These are phyloP conservation scores for Calocybe gangraenosa DNA, from an alignment of 768 basidiomycete species.

Conservation along the genomic window DNA sequence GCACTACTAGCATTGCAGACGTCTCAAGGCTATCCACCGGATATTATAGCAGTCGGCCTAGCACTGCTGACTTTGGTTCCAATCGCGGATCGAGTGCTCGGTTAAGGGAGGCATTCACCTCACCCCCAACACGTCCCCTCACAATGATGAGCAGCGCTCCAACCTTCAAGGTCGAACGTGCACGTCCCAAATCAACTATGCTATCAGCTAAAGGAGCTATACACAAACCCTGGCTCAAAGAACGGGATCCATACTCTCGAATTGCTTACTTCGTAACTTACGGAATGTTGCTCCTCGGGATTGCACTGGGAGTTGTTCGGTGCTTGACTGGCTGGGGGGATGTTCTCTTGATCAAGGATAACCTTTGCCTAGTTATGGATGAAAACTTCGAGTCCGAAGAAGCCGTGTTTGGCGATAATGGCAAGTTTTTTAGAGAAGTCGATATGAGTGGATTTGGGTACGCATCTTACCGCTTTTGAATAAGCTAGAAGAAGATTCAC, in stretches of 20 bases:
- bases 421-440: conserved; percentile 73
- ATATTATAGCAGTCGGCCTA: conserved; percentile 33
- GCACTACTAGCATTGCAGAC: conserved; percentile 38
- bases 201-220: conserved; percentile 27
- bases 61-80: conserved; percentile 26
- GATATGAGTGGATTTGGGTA: conserved; percentile 87
- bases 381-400: conserved; percentile 68
- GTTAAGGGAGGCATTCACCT: conserved; percentile 53
- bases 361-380: conserved; percentile 66
- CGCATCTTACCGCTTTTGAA: conserved; percentile 18
- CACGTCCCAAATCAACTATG: conserved; percentile 50
- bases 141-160: conserved; percentile 51
- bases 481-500: conserved; percentile 6
- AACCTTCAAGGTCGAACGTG: conserved; percentile 35
- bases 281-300: conserved; percentile 50
- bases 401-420: conserved; percentile 56
- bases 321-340: conserved; percentile 56
- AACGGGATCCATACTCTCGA: conserved; percentile 51
- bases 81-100: conserved; percentile 33
- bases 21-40: conserved; percentile 36
- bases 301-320: conserved; percentile 46
- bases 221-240: conserved; percentile 64
- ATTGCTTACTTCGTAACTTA: conserved; percentile 66
- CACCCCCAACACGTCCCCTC: conserved; percentile 53
- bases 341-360: conserved; percentile 39